Conservation (phyloP, 345 rosid genomes). For the thale cress (Arabidopsis thaliana) region TAIR10.1 NC_003071.7:7605501-7606000, state of each 20-base stretch:
- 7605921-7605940: not conserved
- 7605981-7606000: not conserved
- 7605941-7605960: not conserved
- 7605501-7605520: conserved; percentile 19
- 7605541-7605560: not conserved
- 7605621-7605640: not conserved
- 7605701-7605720: too few species aligned
- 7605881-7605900: not conserved
- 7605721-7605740: not conserved
- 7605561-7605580: not conserved
- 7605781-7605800: not conserved
- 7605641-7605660: not conserved
- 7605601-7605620: not conserved
- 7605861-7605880: not conserved
- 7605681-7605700: not conserved
- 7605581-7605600: too few species aligned
- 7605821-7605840: not conserved
- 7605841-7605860: not conserved
- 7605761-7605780: too few species aligned
- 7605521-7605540: conserved; percentile 4
- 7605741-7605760: not conserved
- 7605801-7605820: not conserved
- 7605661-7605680: not conserved
- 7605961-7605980: not conserved
- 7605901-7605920: not conserved